These are phyloP conservation scores for Coffea eugenioides DNA, from an alignment of 257 asterid genomes.

Conservation along the genomic window DNA sequence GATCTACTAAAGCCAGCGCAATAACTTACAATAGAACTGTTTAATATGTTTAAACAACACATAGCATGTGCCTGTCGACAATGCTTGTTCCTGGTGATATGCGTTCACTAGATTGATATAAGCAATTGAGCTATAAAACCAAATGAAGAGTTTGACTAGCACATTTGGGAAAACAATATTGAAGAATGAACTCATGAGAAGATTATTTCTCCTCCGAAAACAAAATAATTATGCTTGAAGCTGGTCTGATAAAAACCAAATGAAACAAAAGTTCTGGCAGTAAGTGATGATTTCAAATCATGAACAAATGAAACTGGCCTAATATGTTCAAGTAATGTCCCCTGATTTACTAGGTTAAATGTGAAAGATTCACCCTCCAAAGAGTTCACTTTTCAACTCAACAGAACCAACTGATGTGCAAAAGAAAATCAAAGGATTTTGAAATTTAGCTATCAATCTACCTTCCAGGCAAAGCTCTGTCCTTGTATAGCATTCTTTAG, in stretches of 20 bases:
- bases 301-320: neutral
- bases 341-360: neutral
- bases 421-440: neutral
- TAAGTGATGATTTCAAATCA: neutral
- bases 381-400: neutral
- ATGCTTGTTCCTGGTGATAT: neutral
- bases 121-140: neutral
- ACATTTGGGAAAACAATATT: neutral
- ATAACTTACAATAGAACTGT: neutral
- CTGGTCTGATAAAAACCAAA: neutral
- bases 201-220: neutral
- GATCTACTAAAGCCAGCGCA: neutral
- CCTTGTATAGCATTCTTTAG: conserved; percentile 84
- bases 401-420: neutral
- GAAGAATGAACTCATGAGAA: too few relatives aligned
- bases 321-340: neutral
- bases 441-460: conserved; percentile 26
- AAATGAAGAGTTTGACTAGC: neutral
- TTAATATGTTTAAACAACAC: neutral
- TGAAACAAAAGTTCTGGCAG: neutral
- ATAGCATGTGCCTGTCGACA: neutral
- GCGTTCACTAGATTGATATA: neutral
- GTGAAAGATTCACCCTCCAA: neutral
- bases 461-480: conserved; percentile 95
- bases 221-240: neutral